Evolutionary conservation across 306 rosid genomes (phyloP).

Genomic region (Dicorynia guianensis): DNA sequence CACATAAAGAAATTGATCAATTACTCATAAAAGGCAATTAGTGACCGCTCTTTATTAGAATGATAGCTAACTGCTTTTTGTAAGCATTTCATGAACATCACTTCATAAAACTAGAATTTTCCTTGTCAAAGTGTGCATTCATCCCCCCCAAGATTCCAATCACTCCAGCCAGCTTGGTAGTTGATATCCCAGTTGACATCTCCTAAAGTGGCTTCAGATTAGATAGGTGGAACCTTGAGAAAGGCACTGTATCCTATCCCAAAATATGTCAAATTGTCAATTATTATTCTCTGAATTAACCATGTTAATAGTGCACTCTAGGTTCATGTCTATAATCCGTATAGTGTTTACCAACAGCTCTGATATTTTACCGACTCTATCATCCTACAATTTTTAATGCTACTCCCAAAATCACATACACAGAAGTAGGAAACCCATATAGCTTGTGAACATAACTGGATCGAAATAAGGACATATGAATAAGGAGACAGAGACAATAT

Average conservation of each 20-base stretch:
- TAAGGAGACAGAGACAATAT: constrained; percentile 45
- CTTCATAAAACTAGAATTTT: too few species aligned
- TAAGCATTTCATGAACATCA: too few species aligned
- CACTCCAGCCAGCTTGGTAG: constrained; percentile 18
- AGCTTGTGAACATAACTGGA: constrained; percentile 22
- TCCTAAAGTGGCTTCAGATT: not conserved
- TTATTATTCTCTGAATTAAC: not conserved
- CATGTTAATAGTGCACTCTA: not conserved
- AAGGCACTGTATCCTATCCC: constrained; percentile 16
- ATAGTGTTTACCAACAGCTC: not conserved
- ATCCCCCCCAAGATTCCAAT: not conserved
- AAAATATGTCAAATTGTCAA: not conserved
- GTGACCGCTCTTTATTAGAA: too few species aligned
- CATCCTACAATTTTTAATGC: constrained; percentile 14
- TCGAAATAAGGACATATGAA: constrained; percentile 27
- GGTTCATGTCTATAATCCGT: not conserved
- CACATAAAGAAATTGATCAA: too few species aligned
- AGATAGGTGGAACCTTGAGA: constrained; percentile 17
- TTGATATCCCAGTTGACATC: not conserved
- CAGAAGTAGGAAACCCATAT: constrained; percentile 43
- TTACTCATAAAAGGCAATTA: too few species aligned
- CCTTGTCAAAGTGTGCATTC: constrained; percentile 5
- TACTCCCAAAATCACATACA: constrained; percentile 45
- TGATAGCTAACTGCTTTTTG: too few species aligned
- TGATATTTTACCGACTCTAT: constrained; percentile 16